phyloP scores from a whole-genome alignment of 192 early-diverging fungal genomes.

The Backusella liffmaniae region DNA sequence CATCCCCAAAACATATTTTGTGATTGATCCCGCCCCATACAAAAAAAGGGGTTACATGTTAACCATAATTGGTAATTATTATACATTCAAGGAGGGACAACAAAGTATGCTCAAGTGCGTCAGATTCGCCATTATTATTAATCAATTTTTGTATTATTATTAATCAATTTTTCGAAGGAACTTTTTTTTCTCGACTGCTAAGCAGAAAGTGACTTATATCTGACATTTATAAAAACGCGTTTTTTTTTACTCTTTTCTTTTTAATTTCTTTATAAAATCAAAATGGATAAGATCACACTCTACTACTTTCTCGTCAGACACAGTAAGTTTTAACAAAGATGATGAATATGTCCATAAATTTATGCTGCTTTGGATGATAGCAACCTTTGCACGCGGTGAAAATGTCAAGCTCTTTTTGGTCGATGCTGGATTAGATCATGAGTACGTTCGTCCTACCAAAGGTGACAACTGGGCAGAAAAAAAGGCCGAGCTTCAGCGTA shows the following conservation, averaged over 20 bases:
- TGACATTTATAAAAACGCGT: background rate
- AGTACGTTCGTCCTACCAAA: background rate
- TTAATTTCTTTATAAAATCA: background rate
- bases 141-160: background rate
- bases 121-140: background rate
- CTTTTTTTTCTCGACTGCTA: background rate
- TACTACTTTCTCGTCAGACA: background rate
- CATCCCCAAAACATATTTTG: background rate
- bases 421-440: background rate
- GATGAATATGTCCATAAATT: background rate
- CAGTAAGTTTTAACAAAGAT: background rate
- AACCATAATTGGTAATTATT: background rate
- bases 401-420: background rate
- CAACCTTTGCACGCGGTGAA: background rate
- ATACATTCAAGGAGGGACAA: background rate
- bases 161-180: background rate
- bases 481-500: background rate
- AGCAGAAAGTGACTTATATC: background rate
- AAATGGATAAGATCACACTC: constrained; percentile 2
- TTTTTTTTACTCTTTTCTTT: background rate
- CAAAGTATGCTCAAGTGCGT: background rate
- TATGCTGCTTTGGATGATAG: background rate
- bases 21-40: background rate
- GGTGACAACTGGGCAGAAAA: background rate
- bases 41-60: background rate